phyloP scores from a whole-genome alignment of 768 basidiomycete genomes.

The Nidularia sp. region DNA sequence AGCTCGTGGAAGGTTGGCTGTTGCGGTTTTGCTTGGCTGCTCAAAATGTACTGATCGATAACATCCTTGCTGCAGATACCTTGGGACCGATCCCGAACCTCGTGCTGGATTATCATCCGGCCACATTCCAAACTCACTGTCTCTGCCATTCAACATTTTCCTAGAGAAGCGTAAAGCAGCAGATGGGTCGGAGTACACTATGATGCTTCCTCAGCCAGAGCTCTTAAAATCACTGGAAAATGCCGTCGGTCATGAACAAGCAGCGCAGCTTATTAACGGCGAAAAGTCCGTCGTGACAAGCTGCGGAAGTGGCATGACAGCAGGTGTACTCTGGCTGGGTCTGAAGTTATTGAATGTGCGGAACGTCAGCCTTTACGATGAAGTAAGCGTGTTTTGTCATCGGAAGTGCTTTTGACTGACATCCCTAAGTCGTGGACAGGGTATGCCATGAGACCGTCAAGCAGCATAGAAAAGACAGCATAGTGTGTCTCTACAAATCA shows the following conservation, averaged over 20 bases:
- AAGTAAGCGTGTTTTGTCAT: conserved; percentile 49
- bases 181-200: conserved; percentile 49
- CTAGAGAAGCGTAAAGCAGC: conserved; percentile 40
- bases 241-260: conserved; percentile 56
- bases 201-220: conserved; percentile 51
- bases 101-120: conserved; percentile 84
- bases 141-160: conserved; percentile 80
- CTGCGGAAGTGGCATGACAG: conserved; percentile 99
- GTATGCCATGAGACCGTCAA: conserved; percentile 74
- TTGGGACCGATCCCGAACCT: conserved; percentile 84
- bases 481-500: conserved; percentile 1
- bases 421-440: conserved; percentile 87
- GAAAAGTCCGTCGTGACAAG: conserved; percentile 61
- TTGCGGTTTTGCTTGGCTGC: neutral
- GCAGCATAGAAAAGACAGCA: conserved; percentile 59
- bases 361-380: conserved; percentile 81
- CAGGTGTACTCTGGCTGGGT: conserved; percentile 91
- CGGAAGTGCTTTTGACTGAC: conserved; percentile 1
- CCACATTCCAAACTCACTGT: conserved; percentile 85
- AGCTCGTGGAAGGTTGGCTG: conserved; percentile 65
- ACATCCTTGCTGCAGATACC: conserved; percentile 46
- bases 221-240: conserved; percentile 56
- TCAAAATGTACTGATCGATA: neutral
- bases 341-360: conserved; percentile 65
- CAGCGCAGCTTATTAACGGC: conserved; percentile 56